Conservation (phyloP, 2,329 filamentous ascomycete genomes). For the Aspergillus fumigatiaffinis region DNA sequence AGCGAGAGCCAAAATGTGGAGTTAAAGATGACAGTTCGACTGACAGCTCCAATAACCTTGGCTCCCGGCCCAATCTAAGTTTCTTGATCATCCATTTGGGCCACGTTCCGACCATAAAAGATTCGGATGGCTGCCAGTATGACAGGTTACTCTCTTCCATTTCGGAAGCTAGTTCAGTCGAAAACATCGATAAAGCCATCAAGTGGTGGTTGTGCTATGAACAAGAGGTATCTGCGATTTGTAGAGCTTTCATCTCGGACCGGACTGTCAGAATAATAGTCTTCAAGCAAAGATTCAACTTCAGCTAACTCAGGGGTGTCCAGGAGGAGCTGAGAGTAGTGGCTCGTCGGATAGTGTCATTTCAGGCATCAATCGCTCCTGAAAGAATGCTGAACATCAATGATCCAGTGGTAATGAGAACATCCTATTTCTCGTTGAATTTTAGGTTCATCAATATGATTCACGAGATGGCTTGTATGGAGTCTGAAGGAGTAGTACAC, state of each 20-base stretch:
- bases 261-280: not conserved
- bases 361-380: not conserved
- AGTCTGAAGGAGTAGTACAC: too few relatives aligned
- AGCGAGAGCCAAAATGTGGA: not conserved
- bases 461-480: not conserved
- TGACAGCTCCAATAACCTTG: not conserved
- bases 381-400: not conserved
- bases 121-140: not conserved
- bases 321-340: not conserved
- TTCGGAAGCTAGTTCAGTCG: not conserved
- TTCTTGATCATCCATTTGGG: not conserved
- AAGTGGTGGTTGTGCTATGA: not conserved
- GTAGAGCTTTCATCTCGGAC: not conserved
- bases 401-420: too few relatives aligned
- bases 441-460: too few relatives aligned
- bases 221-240: not conserved
- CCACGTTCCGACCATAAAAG: not conserved
- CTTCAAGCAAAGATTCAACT: not conserved
- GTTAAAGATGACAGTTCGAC: not conserved
- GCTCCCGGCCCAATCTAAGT: not conserved
- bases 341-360: not conserved
- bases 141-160: not conserved
- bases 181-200: not conserved
- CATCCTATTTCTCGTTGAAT: too few relatives aligned
- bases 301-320: not conserved